phyloP scores from a whole-genome alignment of 129 eudicot species.

The Flaveria linearis region DNA sequence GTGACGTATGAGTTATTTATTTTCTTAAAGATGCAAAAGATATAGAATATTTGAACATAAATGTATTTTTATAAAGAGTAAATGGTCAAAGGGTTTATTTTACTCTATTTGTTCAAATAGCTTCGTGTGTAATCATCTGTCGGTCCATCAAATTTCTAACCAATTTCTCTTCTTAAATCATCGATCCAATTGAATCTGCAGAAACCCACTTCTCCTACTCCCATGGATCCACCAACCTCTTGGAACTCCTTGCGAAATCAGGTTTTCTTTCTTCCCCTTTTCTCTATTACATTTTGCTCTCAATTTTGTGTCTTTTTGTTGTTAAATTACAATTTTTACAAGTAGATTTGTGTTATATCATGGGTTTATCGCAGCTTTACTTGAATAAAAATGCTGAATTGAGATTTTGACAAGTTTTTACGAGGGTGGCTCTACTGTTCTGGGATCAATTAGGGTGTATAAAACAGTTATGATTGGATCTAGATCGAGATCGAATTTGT shows the following conservation, averaged over 20 bases:
- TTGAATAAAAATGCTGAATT: slow-evolving; percentile 1
- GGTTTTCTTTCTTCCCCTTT: slow-evolving; percentile 13
- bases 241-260: slow-evolving; percentile 44
- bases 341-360: neutral
- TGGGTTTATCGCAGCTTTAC: slow-evolving; percentile 2
- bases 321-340: neutral
- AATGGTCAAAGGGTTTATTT: too few species aligned
- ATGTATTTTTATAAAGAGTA: too few species aligned
- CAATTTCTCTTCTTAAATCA: slow-evolving; percentile 11
- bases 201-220: neutral
- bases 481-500: neutral
- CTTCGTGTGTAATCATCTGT: slow-evolving; percentile 38
- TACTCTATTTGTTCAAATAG: slow-evolving; percentile 15
- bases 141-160: slow-evolving; percentile 35
- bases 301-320: slow-evolving; percentile 24
- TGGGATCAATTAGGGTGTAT: slow-evolving; percentile 28
- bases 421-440: neutral
- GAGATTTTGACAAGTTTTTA: neutral
- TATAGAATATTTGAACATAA: too few species aligned
- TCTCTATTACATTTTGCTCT: neutral
- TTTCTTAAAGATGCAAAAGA: too few species aligned
- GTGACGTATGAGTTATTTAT: too few species aligned
- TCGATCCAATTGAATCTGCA: neutral
- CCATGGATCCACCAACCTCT: slow-evolving; percentile 49
- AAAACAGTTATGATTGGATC: slow-evolving; percentile 29